Conservation (phyloP, 2,329 filamentous ascomycete genomes). For the Aspergillus texensis region DNA sequence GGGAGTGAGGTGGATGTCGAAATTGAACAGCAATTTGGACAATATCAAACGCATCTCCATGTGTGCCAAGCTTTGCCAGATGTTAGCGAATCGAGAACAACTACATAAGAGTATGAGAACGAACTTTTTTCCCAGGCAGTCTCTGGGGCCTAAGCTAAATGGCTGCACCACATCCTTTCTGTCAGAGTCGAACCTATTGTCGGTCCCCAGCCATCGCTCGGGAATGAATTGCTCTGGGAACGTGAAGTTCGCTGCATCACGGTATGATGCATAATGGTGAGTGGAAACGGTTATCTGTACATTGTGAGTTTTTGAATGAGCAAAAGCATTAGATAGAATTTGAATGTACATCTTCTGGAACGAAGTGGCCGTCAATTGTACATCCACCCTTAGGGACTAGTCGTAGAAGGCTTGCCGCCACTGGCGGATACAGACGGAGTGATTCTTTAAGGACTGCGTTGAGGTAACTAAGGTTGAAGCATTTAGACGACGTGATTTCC, state of each 20-base stretch:
- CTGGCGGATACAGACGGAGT: constrained; percentile 47
- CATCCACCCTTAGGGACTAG: constrained; percentile 34
- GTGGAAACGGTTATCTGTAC: constrained; percentile 11
- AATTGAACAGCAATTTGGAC: constrained; percentile 29
- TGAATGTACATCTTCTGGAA: constrained; percentile 31
- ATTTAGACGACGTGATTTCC: constrained; percentile 35
- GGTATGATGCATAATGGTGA: constrained; percentile 11
- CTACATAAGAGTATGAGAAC: not conserved
- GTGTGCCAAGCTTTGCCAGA: constrained; percentile 22
- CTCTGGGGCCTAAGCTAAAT: constrained; percentile 14
- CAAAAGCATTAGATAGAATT: not conserved
- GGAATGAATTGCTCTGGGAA: constrained; percentile 22
- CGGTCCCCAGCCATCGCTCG: constrained; percentile 25
- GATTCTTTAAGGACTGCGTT: constrained; percentile 50
- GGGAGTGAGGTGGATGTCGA: constrained; percentile 22
- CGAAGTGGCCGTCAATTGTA: constrained; percentile 34
- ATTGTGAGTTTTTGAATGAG: not conserved
- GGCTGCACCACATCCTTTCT: constrained; percentile 19
- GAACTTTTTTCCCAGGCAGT: constrained; percentile 19
- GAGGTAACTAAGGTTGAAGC: constrained; percentile 40
- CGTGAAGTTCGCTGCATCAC: constrained; percentile 12
- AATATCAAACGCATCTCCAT: constrained; percentile 30
- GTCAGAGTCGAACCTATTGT: constrained; percentile 21
- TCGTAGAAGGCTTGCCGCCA: constrained; percentile 25
- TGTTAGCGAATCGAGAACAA: not conserved